Conservation (phyloP, 2,329 filamentous ascomycete species). For the Tolypocladium nubicola region DNA sequence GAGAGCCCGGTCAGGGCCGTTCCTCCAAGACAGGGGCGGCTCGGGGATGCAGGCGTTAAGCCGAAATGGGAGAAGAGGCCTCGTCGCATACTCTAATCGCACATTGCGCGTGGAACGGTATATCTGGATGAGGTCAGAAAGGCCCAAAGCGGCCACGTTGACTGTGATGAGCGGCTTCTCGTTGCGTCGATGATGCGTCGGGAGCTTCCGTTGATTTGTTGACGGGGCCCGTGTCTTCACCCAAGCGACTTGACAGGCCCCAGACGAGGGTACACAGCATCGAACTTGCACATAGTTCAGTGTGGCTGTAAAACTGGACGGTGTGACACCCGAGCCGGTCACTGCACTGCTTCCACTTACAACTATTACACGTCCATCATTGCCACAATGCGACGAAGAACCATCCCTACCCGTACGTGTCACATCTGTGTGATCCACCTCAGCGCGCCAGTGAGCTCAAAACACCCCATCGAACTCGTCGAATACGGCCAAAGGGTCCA, state of each 20-base stretch:
- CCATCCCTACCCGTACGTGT: neutral
- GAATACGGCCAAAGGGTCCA: neutral
- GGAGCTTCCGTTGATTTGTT: neutral
- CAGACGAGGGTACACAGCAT: neutral
- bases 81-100: neutral
- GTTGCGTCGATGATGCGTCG: neutral
- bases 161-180: neutral
- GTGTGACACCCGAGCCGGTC: neutral
- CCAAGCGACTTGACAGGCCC: neutral
- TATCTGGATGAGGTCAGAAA: neutral
- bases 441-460: neutral
- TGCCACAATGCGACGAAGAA: neutral
- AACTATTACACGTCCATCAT: neutral
- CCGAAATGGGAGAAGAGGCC: neutral
- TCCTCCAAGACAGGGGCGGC: neutral
- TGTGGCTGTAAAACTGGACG: neutral
- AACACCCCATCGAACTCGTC: neutral
- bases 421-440: neutral
- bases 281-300: neutral
- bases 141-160: neutral
- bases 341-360: neutral
- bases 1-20: neutral
- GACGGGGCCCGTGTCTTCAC: neutral
- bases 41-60: too few relatives aligned
- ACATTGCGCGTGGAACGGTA: neutral